These are phyloP conservation scores for Pseudevernia furfuracea DNA, from an alignment of 495 filamentous ascomycete species.

Conservation along the genomic window DNA sequence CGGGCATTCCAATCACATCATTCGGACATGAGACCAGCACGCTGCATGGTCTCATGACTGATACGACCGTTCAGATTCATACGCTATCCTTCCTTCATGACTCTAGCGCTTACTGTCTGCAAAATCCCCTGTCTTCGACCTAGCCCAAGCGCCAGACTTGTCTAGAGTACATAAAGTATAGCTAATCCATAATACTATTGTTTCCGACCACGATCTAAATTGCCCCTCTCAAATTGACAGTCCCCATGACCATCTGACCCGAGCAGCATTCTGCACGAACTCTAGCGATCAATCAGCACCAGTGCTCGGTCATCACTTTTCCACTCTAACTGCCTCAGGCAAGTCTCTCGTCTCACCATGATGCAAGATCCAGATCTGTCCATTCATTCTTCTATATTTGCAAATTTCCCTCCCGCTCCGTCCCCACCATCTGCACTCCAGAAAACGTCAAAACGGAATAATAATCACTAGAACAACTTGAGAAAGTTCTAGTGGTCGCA, in stretches of 20 bases:
- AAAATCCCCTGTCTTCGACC: background rate
- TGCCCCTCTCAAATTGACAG: background rate
- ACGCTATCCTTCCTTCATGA: background rate
- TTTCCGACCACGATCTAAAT: background rate
- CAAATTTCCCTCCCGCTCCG: background rate
- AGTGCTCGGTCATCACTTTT: background rate
- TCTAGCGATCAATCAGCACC: background rate
- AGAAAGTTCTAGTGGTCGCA: constrained; percentile 5
- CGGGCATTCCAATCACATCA: constrained; percentile 83
- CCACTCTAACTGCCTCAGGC: background rate
- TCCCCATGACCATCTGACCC: background rate
- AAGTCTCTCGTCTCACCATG: constrained; percentile 11
- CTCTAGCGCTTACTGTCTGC: background rate
- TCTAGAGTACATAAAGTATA: too few species aligned
- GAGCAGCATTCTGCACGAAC: constrained; percentile 1
- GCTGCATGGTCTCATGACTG: background rate
- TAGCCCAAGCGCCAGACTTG: background rate
- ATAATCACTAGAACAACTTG: background rate
- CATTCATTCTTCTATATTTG: constrained; percentile 15
- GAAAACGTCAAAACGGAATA: background rate
- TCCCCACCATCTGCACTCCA: background rate
- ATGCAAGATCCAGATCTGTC: constrained; percentile 14
- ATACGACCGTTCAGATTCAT: background rate
- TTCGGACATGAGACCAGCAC: constrained; percentile 30
- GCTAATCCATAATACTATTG: constrained; percentile 1